These are phyloP conservation scores for Corylus heterophylla DNA, from an alignment of 306 rosid species.

Conservation along the genomic window DNA sequence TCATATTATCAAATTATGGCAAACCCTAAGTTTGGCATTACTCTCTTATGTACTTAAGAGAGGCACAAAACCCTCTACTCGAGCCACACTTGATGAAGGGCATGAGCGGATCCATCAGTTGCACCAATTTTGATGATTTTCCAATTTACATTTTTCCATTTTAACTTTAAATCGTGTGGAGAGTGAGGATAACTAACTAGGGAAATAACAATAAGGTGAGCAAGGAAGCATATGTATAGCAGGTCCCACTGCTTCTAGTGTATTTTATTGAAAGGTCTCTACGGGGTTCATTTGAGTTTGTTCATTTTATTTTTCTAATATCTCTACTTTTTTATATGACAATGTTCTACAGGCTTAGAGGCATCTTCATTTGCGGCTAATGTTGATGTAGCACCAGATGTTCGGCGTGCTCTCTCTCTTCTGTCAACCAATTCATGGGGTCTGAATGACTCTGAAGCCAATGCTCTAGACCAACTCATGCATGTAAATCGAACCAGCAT, in stretches of 20 bases:
- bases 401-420: constrained; percentile 18
- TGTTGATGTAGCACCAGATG: neutral
- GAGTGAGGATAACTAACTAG: neutral
- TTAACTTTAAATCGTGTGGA: neutral
- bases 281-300: neutral
- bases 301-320: neutral
- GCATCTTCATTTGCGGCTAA: neutral
- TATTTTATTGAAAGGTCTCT: neutral
- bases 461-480: constrained; percentile 1
- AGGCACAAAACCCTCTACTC: too few species aligned
- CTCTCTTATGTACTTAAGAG: neutral
- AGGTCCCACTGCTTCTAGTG: neutral
- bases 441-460: neutral
- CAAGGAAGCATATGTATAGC: neutral
- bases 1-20: neutral
- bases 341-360: neutral
- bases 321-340: neutral
- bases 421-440: constrained; percentile 9
- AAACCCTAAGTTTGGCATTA: neutral
- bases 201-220: neutral
- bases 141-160: neutral
- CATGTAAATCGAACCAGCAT: neutral
- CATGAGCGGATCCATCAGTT: too few species aligned
- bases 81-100: too few species aligned
- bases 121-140: too few species aligned